Percentiles rank a stretch among this genome's conserved stretches.
phyloP scores from a whole-genome alignment of 176 grass and related monocot species.

The Triticum timopheevii region DNA sequence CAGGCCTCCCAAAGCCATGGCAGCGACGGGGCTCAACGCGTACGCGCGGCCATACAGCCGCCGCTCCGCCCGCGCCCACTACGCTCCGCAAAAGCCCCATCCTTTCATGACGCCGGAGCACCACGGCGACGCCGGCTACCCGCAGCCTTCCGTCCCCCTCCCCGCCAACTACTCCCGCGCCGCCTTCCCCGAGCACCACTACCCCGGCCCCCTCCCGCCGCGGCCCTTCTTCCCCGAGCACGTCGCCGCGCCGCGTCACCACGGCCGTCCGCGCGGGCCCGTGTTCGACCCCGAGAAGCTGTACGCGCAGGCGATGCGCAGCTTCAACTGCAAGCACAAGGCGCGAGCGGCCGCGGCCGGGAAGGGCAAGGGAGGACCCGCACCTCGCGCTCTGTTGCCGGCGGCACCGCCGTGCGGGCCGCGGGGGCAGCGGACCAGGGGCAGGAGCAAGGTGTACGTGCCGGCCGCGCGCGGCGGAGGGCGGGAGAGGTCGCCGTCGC shows the following conservation, averaged over 20 bases:
- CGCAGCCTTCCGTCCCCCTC: not conserved
- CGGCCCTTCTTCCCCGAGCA: not conserved
- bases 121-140: not conserved
- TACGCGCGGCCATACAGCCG: conserved; percentile 32
- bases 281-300: not conserved
- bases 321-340: not conserved
- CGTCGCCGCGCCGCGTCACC: not conserved
- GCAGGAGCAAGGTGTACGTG: not conserved
- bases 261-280: conserved; percentile 18
- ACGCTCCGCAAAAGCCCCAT: conserved; percentile 3
- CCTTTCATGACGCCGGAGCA: not conserved
- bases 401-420: not conserved
- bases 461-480: not conserved
- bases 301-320: not conserved
- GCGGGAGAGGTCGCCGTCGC: not conserved
- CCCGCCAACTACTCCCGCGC: not conserved
- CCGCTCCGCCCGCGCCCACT: not conserved
- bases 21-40: conserved; percentile 45
- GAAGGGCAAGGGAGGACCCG: not conserved
- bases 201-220: not conserved
- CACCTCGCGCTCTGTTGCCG: not conserved
- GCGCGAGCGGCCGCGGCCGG: not conserved
- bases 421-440: not conserved
- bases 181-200: not conserved
- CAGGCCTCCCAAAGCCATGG: not conserved